Evolutionary conservation across 1,284 basidiomycete species (phyloP).

Genomic region (Retiboletus flavoniger): DNA sequence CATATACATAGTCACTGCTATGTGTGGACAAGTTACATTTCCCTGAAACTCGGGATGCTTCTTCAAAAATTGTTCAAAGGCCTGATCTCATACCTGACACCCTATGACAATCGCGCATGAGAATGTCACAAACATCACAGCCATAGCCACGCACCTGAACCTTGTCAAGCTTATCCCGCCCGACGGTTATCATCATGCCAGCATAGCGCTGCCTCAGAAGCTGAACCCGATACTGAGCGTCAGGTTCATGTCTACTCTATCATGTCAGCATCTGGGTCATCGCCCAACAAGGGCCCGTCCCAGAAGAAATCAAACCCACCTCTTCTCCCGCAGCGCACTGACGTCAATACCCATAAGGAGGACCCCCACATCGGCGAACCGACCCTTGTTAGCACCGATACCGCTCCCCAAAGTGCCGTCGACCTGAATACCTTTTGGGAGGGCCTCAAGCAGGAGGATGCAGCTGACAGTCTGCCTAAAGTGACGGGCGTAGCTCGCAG

Average conservation of each 20-base stretch:
- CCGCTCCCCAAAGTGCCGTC: conserved; percentile 28
- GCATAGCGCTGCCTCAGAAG: conserved; percentile 75
- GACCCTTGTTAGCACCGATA: conserved; percentile 27
- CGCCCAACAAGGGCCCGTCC: conserved; percentile 2
- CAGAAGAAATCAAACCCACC: conserved; percentile 41
- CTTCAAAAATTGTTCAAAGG: conserved; percentile 83
- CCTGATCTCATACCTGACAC: conserved; percentile 80
- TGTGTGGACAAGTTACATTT: conserved; percentile 43
- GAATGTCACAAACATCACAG: neutral
- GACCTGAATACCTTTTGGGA: conserved; percentile 81
- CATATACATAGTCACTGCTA: neutral
- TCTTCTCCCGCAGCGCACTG: conserved; percentile 62
- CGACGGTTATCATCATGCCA: conserved; percentile 84
- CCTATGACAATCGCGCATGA: conserved; percentile 35
- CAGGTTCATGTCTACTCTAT: conserved; percentile 59
- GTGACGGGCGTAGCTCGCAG: conserved; percentile 75
- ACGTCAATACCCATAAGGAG: conserved; percentile 93
- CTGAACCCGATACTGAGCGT: conserved; percentile 80
- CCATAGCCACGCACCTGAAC: conserved; percentile 51
- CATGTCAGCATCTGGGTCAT: conserved; percentile 14
- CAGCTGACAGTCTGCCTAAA: conserved; percentile 83
- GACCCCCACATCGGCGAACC: conserved; percentile 82
- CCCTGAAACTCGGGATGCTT: conserved; percentile 76
- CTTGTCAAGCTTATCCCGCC: conserved; percentile 85
- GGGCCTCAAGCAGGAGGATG: conserved; percentile 76